A percentile compares a stretch with the other conserved stretches of the same genome.
These are phyloP conservation scores for Apiotrichum mycotoxinovorans DNA, from an alignment of 1,284 basidiomycete species.

Conservation along the genomic window DNA sequence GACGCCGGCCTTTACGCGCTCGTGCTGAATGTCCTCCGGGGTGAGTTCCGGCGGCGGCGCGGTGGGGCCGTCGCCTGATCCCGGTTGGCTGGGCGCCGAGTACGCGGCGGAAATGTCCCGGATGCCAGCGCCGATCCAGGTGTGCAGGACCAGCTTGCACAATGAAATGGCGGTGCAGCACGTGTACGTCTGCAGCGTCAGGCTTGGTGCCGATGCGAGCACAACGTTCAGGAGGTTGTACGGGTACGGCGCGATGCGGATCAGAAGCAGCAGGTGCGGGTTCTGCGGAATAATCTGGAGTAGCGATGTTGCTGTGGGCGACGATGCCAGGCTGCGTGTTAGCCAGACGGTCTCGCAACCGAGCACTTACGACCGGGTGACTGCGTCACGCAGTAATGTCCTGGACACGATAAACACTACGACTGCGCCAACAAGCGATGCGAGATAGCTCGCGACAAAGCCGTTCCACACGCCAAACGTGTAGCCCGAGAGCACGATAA, in stretches of 20 bases:
- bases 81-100: background rate
- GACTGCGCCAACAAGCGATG: constrained; percentile 52
- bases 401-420: constrained; percentile 52
- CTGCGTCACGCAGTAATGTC: constrained; percentile 37
- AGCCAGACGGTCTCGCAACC: background rate
- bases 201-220: constrained; percentile 52
- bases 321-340: constrained; percentile 31
- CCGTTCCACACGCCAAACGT: constrained; percentile 54
- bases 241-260: constrained; percentile 54
- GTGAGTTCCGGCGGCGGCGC: background rate
- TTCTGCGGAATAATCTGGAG: constrained; percentile 44
- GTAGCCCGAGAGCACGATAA: constrained; percentile 55
- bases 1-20: constrained; percentile 33
- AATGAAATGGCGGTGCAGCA: constrained; percentile 53
- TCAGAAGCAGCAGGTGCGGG: constrained; percentile 53
- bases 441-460: constrained; percentile 53
- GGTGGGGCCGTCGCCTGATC: background rate
- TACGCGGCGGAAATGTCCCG: constrained; percentile 35
- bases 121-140: constrained; percentile 42
- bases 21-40: constrained; percentile 17
- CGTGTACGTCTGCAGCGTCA: constrained; percentile 52
- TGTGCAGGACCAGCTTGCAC: constrained; percentile 51
- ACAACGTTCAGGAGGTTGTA: constrained; percentile 57
- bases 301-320: constrained; percentile 40
- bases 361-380: constrained; percentile 35